These are phyloP conservation scores for Zoysia japonica DNA, from an alignment of 176 grass and related monocot genomes.

Conservation along the genomic window DNA sequence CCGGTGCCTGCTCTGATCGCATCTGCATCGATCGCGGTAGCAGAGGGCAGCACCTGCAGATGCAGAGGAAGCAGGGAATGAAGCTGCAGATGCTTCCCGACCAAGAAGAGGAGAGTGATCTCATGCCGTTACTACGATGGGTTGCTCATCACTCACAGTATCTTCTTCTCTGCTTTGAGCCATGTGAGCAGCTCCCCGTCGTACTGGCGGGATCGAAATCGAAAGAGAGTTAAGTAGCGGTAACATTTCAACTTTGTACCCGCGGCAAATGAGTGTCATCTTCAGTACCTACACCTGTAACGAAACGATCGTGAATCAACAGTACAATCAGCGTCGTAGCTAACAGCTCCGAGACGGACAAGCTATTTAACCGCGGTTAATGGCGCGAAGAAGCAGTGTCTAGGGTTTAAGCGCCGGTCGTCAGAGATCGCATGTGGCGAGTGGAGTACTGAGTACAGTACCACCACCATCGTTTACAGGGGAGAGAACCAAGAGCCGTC, in stretches of 20 bases:
- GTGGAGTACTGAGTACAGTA: neutral
- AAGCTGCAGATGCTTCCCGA: neutral
- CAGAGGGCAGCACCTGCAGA: neutral
- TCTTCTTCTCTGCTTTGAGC: slow-evolving; percentile 8
- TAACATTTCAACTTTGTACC: slow-evolving; percentile 24
- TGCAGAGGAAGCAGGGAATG: neutral
- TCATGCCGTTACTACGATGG: neutral
- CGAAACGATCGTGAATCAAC: neutral
- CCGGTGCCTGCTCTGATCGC: neutral
- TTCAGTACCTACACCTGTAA: neutral
- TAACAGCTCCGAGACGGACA: neutral
- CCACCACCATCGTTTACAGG: neutral
- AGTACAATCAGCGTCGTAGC: neutral
- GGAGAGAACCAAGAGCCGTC: neutral
- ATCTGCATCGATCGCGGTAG: neutral
- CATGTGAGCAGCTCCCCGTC: neutral
- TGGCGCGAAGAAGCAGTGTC: neutral
- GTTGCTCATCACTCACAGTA: neutral
- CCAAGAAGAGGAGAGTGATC: neutral
- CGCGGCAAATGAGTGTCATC: neutral
- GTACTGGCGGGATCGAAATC: no score
- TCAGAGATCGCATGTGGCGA: slow-evolving; percentile 43
- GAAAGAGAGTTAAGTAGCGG: slow-evolving; percentile 15
- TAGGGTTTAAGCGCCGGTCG: slow-evolving; percentile 25
- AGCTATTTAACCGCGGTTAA: neutral